Base-by-base conservation (phyloP, 2,329 filamentous ascomycete species). In the Hypoxylon sp. region DNA sequence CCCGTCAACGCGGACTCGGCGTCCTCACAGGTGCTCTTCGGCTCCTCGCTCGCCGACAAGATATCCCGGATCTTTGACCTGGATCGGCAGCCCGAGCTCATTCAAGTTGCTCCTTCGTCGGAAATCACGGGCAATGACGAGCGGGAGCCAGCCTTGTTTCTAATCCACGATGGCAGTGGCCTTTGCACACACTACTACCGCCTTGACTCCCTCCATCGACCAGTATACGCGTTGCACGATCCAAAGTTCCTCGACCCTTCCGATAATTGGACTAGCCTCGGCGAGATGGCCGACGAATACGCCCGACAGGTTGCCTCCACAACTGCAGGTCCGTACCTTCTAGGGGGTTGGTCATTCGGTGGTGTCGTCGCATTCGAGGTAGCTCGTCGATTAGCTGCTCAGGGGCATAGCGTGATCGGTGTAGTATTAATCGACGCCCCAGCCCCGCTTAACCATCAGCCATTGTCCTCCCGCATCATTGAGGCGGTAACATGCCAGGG, bases 321-420 rank as follows among this genome's bases (percentile, higher is more conserved):
- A 2, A 46, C 51, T 22, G 30, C 43, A 13, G 22, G 85, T 0
- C 81, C 84, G 1, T 86, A 86, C 72, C 75, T 80, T 53, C 75
- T 87, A 0, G 83, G 82, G 58, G 86, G 86, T n/a, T 88, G 85
- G 86, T 87, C 82, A 15, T 84, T 84, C 4, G 87, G 86, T 32
- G 85, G 85, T 10, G 82, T 87, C 41, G 80, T 83, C 53, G 84
- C 85, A 13, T 87, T 81, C 67, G 81, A 85, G 56, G 78, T 78
- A 3, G 79, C 79, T 1, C 76, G 76, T 13, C 75, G 78, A 24
- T 72, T 83, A 6, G 74, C 77, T 22, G 70, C 74, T 26, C 70
- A 75, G 26, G 79, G 78, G 4, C 75, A 80, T 52, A 70, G 67
- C 24, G 78, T 80, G 19, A 73, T 75, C 19, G 75, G 76, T 10